Evolutionary conservation across 1,284 basidiomycete species (phyloP), one percentile per base, ranked within the genome.

Genomic region (Trametes polyzona): DNA sequence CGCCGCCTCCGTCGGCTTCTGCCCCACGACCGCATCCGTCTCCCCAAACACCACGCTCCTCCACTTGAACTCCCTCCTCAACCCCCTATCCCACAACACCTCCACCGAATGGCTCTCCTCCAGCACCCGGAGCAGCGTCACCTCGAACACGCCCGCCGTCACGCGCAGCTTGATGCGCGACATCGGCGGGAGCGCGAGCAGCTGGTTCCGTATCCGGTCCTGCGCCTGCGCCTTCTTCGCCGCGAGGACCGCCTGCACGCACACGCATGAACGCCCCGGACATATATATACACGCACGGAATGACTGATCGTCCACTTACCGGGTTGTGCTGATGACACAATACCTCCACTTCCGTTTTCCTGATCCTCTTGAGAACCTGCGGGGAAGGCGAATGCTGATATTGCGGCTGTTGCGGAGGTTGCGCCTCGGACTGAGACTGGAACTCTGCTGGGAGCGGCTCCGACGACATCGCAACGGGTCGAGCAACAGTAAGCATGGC

Each of bases 291-390:
- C 30, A 23, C 30, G 42, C n/a, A 24, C 8, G n/a, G 11, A 7
- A 30, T 37, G 50, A 14, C 3, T 19, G 17, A 11, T 17, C 14
- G 19, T 26, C 11, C 24, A 80, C 89, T 61, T 68, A 93, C 92
- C 8, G 92, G 92, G 65, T 95, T 95, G 67, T 95, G 92, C 65
- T 89, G 87, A 1, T 84, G 74, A 69, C 94, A 95, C 1, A 95
- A 71, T 10, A 90, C 75, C 65, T 92, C 83, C 4, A 91, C 83
- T 59, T 88, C 86, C 10, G 83, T 73, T 71, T 90, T 92, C 75
- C 77, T 85, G 65, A 91, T 82, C 17, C 80, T 73, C 69, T 87
- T 87, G 54, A 88, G 73, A 9, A 89, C 81, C 9, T 71, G 74
- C 9, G 77, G 74, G 27, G 72, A 69, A 4, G 62, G 21, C 4